Evolutionary conservation across 208 protist species (phyloP).

Genomic region (Trypanosoma boissoni): DNA sequence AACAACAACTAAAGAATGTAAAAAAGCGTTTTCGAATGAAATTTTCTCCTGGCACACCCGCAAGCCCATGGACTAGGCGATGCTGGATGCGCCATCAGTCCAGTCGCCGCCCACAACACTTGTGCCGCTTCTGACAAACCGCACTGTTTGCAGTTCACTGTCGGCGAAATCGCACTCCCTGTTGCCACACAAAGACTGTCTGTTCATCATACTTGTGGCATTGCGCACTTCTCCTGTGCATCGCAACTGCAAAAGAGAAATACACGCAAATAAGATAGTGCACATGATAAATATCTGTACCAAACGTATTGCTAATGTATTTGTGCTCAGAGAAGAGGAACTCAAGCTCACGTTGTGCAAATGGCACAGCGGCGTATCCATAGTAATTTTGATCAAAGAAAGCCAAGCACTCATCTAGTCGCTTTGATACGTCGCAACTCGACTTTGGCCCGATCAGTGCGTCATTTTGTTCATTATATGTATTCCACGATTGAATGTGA

Average conservation of each 20-base stretch:
- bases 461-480: constrained; percentile 8
- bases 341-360: constrained; percentile 4
- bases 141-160: too few species aligned
- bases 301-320: background rate
- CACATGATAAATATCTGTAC: background rate
- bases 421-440: constrained; percentile 10
- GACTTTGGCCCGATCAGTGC: background rate
- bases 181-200: too few species aligned
- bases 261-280: constrained; percentile 15
- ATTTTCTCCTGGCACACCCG: too few species aligned
- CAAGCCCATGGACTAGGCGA: too few species aligned
- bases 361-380: background rate
- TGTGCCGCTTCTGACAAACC: too few species aligned
- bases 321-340: constrained; percentile 13
- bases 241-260: constrained; percentile 11
- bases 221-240: too few species aligned
- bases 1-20: background rate
- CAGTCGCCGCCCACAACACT: too few species aligned
- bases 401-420: constrained; percentile 19
- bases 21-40: background rate
- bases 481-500: too few species aligned
- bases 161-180: too few species aligned
- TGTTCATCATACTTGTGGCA: too few species aligned
- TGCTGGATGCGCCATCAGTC: too few species aligned
- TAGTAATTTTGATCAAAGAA: constrained; percentile 11